Evolutionary conservation across 1,284 basidiomycete species (phyloP).

Genomic region (Naganishia albida): DNA sequence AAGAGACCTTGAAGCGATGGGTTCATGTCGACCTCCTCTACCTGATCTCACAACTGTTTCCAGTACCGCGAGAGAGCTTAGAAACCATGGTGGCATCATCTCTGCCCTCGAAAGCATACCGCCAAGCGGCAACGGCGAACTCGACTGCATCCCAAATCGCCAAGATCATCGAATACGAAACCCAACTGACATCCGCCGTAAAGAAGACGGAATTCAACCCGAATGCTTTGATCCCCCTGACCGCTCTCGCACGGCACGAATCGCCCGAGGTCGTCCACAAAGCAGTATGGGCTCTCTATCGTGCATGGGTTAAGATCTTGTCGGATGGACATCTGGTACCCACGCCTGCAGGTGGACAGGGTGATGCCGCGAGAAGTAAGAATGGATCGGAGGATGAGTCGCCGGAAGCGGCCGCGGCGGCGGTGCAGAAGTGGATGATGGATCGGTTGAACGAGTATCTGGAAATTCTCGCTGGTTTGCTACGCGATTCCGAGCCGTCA

Average conservation of each 20-base stretch:
- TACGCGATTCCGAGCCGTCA: slow-evolving; percentile 70
- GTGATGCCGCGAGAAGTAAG: slow-evolving; percentile 19
- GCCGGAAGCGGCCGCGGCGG: slow-evolving; percentile 61
- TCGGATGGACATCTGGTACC: slow-evolving; percentile 61
- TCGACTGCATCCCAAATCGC: slow-evolving; percentile 22
- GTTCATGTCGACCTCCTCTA: background rate
- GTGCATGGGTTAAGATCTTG: slow-evolving; percentile 71
- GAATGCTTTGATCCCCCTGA: slow-evolving; percentile 75
- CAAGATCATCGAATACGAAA: slow-evolving; percentile 24
- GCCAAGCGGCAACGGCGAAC: slow-evolving; percentile 11
- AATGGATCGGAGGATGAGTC: slow-evolving; percentile 41
- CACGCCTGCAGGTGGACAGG: slow-evolving; percentile 36
- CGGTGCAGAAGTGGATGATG: slow-evolving; percentile 73
- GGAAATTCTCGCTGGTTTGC: slow-evolving; percentile 65
- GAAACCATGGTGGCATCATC: slow-evolving; percentile 11
- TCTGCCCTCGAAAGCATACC: slow-evolving; percentile 8
- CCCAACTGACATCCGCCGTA: slow-evolving; percentile 40
- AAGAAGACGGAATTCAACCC: slow-evolving; percentile 60
- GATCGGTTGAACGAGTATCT: slow-evolving; percentile 69
- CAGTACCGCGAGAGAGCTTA: background rate
- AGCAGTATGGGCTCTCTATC: slow-evolving; percentile 77
- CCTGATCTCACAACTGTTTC: background rate
- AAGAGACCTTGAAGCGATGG: background rate
- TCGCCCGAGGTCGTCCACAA: slow-evolving; percentile 66
- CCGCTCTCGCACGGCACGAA: slow-evolving; percentile 58